Evolutionary conservation across 2,329 filamentous ascomycete species (phyloP).

Genomic region (Pochonia chlamydosporia): DNA sequence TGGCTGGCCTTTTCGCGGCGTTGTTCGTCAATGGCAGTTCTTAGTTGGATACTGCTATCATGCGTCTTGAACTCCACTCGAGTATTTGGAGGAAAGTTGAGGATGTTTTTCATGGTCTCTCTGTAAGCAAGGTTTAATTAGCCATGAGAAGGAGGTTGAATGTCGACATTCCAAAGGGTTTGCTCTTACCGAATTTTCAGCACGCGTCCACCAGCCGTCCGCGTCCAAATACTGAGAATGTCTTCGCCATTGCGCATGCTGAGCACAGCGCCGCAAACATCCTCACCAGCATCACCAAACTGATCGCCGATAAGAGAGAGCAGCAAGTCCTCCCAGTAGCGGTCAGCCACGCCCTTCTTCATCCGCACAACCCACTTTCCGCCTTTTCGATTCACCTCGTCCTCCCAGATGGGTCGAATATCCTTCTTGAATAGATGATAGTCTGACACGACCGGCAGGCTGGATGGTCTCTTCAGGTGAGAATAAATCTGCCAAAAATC

Average conservation of each 20-base stretch:
- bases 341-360: slow-evolving; percentile 94
- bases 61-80: slow-evolving; percentile 94
- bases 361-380: slow-evolving; percentile 96
- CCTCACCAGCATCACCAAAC: slow-evolving; percentile 85
- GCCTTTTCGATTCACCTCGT: slow-evolving; percentile 91
- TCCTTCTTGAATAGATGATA: slow-evolving; percentile 98
- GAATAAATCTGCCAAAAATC: slow-evolving; percentile 87
- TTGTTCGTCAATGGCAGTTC: slow-evolving; percentile 83
- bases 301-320: slow-evolving; percentile 90
- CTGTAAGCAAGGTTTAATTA: slow-evolving; percentile 36
- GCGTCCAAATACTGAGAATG: slow-evolving; percentile 96
- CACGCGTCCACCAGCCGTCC: slow-evolving; percentile 86
- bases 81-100: slow-evolving; percentile 81
- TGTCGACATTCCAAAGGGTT: too few species aligned
- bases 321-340: slow-evolving; percentile 94
- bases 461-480: slow-evolving; percentile 84
- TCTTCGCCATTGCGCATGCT: slow-evolving; percentile 95
- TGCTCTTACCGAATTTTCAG: slow-evolving; percentile 94
- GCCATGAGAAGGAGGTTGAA: too few species aligned
- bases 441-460: slow-evolving; percentile 85
- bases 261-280: slow-evolving; percentile 90
- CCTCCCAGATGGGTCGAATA: slow-evolving; percentile 96
- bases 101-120: slow-evolving; percentile 87
- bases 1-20: slow-evolving; percentile 73
- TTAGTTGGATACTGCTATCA: slow-evolving; percentile 90